Evolutionary conservation across 129 eudicot genomes (phyloP), one percentile per base, ranked within the genome.

Genomic region (Chrysanthemum lavandulifolium): DNA sequence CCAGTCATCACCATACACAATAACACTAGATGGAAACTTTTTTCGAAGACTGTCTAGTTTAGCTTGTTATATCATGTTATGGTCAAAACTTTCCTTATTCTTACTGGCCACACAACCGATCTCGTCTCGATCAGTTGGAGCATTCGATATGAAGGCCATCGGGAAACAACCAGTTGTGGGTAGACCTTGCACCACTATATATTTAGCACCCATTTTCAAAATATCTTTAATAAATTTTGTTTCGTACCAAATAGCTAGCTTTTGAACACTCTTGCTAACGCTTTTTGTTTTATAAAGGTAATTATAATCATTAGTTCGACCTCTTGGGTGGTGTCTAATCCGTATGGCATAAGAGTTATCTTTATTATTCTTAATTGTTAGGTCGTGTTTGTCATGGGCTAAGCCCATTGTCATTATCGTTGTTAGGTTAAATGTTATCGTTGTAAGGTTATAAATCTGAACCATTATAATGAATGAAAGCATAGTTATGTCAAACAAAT

Each of bases 221-320:
- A 76, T 16, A 21, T 67, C 75, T 73, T 68, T 36, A 1, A 76
- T 43, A 25, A 76, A 68, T 0, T 11, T 16, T n/a, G 69, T 53
- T 10, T 67, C 36, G 25, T 60, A 57, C 29, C 47, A 13, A 23
- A 76, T 68, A 19, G 69, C 75, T 7, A 68, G 62, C 11, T 47
- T 21, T 61, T 76, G 80, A 45, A 76, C 13, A 29, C 43, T 61
- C 40, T 64, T 59, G 45, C 52, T 54, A 12, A 31, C 15, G 21
- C 45, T 53, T 10, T 25, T 13, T 33, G 79, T 31, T 13, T 53
- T 47, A 45, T 5, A 21, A 48, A 68, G 21, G 50, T 69, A 77
- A 69, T 58, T 67, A 69, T 77, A 77, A 45, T 77, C 81, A 70
- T 77, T 77, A 7, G 71, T n/a, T n/a, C n/a, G n/a, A n/a, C n/a